Percentiles rank a stretch among this genome's conserved stretches.
Conservation (phyloP, 345 rosid species). For the Iberis pinnata region DNA sequence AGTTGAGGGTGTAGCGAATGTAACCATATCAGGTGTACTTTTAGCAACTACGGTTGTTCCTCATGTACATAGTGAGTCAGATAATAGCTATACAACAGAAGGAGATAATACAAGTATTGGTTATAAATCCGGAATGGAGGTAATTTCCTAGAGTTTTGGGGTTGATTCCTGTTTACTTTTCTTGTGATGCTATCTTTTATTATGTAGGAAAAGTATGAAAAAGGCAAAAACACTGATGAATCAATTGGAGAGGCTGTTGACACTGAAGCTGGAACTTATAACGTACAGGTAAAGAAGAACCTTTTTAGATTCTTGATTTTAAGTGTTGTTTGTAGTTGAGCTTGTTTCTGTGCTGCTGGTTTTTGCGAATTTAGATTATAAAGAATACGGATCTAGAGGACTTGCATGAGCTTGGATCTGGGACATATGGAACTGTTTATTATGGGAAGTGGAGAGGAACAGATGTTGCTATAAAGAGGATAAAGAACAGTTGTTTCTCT, state of each 20-base stretch:
- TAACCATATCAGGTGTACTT: slow-evolving; percentile 24
- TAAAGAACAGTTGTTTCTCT: slow-evolving; percentile 58
- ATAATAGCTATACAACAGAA: slow-evolving; percentile 21
- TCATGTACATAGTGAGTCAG: slow-evolving; percentile 31
- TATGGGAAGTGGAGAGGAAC: slow-evolving; percentile 85
- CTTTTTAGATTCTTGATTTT: background rate
- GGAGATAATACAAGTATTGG: slow-evolving; percentile 26
- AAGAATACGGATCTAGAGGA: slow-evolving; percentile 65
- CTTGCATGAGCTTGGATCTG: slow-evolving; percentile 60
- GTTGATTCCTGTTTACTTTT: background rate
- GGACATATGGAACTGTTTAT: slow-evolving; percentile 75
- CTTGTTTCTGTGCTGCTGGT: background rate
- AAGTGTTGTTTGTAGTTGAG: background rate
- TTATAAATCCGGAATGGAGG: slow-evolving; percentile 37
- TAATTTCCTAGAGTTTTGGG: slow-evolving; percentile 9
- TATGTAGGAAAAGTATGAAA: slow-evolving; percentile 35
- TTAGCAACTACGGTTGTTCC: slow-evolving; percentile 31
- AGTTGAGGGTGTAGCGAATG: slow-evolving; percentile 52
- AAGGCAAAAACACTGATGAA: slow-evolving; percentile 26
- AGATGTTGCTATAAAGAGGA: slow-evolving; percentile 74
- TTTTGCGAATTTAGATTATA: slow-evolving; percentile 34
- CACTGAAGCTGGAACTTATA: slow-evolving; percentile 49
- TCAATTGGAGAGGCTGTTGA: slow-evolving; percentile 42
- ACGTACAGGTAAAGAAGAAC: slow-evolving; percentile 39
- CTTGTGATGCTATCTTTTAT: background rate